A percentile compares a stretch with the other conserved stretches of the same genome.
Conservation (phyloP, 768 basidiomycete genomes). For the Trichaptum fuscoviolaceum region DNA sequence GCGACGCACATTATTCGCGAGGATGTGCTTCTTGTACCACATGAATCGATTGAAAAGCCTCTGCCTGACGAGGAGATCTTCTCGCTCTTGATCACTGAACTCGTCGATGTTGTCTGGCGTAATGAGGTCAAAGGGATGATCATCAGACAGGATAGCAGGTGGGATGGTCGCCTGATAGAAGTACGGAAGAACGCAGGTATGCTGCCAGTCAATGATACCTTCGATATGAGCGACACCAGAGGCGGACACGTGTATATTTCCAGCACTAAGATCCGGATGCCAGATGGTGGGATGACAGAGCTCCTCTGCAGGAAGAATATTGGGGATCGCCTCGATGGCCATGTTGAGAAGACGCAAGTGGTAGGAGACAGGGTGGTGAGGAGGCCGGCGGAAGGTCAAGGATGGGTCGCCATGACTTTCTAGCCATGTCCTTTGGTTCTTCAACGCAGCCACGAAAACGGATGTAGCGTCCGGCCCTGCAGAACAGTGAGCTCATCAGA, state of each 20-base stretch:
- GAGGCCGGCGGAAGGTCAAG: too few species aligned
- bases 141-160: background rate
- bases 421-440: too few species aligned
- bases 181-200: background rate
- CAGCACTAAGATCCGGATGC: background rate
- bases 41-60: background rate
- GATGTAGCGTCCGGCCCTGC: too few species aligned
- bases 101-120: background rate
- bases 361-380: too few species aligned
- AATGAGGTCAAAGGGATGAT: background rate
- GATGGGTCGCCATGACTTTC: too few species aligned
- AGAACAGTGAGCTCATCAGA: too few species aligned
- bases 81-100: background rate
- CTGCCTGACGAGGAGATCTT: background rate
- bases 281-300: background rate
- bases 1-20: background rate
- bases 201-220: background rate
- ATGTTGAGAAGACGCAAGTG: too few species aligned
- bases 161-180: background rate
- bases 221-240: background rate
- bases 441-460: too few species aligned
- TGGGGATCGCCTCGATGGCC: too few species aligned
- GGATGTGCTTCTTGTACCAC: background rate
- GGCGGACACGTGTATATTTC: background rate
- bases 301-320: too few species aligned